These are phyloP conservation scores for Scenedesmus sp. DNA, from an alignment of 163 green algal genomes.

Conservation along the genomic window DNA sequence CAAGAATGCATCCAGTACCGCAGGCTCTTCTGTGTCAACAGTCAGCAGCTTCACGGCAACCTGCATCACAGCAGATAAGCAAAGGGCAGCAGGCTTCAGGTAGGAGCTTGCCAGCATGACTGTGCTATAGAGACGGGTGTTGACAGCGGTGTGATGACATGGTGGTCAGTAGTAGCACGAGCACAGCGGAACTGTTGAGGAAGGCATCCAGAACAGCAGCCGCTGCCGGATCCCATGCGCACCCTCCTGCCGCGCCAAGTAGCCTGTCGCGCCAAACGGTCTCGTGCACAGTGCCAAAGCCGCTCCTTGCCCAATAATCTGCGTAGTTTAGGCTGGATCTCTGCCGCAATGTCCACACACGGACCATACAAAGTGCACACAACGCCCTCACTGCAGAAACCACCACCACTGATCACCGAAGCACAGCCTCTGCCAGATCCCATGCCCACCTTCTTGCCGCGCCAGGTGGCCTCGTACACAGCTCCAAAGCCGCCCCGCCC, in stretches of 20 bases:
- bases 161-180: neutral
- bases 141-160: neutral
- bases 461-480: constrained; percentile 76
- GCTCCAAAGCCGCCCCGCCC: constrained; percentile 79
- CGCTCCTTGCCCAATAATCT: constrained; percentile 68
- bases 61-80: neutral
- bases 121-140: neutral
- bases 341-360: constrained; percentile 67
- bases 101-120: neutral
- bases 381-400: neutral
- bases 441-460: constrained; percentile 49
- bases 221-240: constrained; percentile 35
- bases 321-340: constrained; percentile 73
- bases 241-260: constrained; percentile 64
- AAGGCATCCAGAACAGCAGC: neutral
- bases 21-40: constrained; percentile 50
- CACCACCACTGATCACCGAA: neutral
- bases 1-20: constrained; percentile 61
- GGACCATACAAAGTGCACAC: neutral
- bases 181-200: neutral
- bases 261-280: constrained; percentile 65
- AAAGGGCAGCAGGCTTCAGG: neutral
- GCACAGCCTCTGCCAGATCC: neutral
- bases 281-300: constrained; percentile 81
- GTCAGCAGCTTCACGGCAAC: constrained; percentile 54